Evolutionary conservation across 2,329 filamentous ascomycete species (phyloP), one percentile per base, ranked within the genome.

Genomic region (Drechslerella dactyloides): DNA sequence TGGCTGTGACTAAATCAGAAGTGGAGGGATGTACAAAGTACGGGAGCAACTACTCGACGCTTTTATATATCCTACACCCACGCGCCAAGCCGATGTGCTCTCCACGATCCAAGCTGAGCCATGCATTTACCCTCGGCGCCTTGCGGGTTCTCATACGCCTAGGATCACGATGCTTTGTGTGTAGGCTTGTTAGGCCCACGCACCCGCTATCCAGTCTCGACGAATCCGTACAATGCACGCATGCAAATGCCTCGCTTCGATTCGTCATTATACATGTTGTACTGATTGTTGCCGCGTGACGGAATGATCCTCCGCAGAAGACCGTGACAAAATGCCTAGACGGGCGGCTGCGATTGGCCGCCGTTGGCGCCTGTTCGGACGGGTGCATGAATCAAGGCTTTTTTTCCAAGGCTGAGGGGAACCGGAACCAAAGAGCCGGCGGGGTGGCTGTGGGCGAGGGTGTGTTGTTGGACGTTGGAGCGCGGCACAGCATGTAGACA

Each of bases 341-440:
- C 4, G 5, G 11, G 11, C n/a, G 11, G 37, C 5, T 6, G 37
- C 37, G 6, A 64, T 70, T 70, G 66, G 66, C 13, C 56, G 42
- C 13, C 1, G 13, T 30, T 6, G 65, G 66, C 66, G 66, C 63
- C 23, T 70, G 46, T 48, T 50, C 24, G 27, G 33, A 69, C 65
- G 24, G 21, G 40, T 60, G 66, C 66, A 70, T 70, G 50, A 70
- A 59, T 30, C 42, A 70, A 70, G 66, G 66, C 66, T 30, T 19
- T 59, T 56, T 70, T 54, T 10, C 27, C 37, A 46, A 70, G 66
- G 66, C 66, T 64, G 66, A 64, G 59, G 59, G 23, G 1, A 33
- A 8, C 27, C 27, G 27, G 27, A 33, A 8, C 27, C 27, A 8
- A 8, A 35, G 58, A 23, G 21, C 27, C 35, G 44, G 57, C 30